Base-by-base conservation (phyloP, 2,329 filamentous ascomycete species). In the Arthroderma sp. region DNA sequence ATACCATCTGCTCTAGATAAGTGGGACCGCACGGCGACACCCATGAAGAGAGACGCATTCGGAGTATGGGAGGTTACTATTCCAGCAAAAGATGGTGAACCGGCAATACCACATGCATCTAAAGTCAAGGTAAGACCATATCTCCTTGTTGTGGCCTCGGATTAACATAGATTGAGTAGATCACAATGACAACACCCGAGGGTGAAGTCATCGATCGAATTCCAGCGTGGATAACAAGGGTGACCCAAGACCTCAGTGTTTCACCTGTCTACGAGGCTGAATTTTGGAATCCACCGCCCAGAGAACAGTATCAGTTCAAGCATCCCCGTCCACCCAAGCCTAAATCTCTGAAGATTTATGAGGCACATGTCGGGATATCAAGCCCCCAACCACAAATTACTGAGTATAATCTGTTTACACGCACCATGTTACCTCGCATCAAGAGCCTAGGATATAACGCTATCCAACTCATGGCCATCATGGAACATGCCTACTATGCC, bases 401-500 rank as follows among this genome's bases (percentile, higher is more conserved):
- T 3, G 94, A 86, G 5, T 98, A 94, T 75, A 94, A 95, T 64
- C 88, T 98, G 66, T 98, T 98, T 63, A 96, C 89, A 2, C 74
- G 80, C 57, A 86, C 85, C 62, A 87, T 94, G 74, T 75, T 98
- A 5, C 88, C 89, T 10, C 78, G 89, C 47, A 96, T 98, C 67
- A 82, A 88, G 59, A 71, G 79, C 51, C 72, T 96, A 37, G 91
- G 89, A 36, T 98, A 98, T 71, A 96, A 98, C 61, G 84, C 88
- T 44, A 96, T 98, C 54, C 91, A 98, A 62, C 73, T 98, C 51
- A 98, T 98, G 91, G 91, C 91, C 38, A 75, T 98, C 59, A 98
- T 98, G 89, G 91, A 98, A 62, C 91, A 98, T 66, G 91, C 91
- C 41, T 98, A 98, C 72, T 98, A 98, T 62, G 91, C 91, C 57